These are phyloP conservation scores for Schizonepeta tenuifolia DNA, from an alignment of 257 asterid species.

Conservation along the genomic window DNA sequence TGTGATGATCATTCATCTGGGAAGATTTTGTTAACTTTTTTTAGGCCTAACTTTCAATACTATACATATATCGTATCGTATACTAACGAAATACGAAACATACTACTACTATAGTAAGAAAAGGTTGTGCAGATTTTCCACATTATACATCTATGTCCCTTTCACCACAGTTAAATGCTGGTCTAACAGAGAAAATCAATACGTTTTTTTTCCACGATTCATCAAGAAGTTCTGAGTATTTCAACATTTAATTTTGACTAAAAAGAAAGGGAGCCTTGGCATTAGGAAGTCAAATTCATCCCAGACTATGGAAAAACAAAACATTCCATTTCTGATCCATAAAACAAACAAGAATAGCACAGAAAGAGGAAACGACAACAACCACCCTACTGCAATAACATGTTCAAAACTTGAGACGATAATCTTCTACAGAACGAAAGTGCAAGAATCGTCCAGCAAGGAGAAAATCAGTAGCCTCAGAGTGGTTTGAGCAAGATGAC, in stretches of 20 bases:
- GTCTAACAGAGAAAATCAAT: not conserved
- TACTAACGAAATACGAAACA: not conserved
- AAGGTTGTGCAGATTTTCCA: not conserved
- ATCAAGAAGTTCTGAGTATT: not conserved
- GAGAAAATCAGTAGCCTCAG: not conserved
- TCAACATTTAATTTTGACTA: too few relatives aligned
- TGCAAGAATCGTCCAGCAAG: not conserved
- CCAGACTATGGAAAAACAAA: too few relatives aligned
- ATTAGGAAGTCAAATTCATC: too few relatives aligned
- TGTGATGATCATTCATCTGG: slow-evolving; percentile 42
- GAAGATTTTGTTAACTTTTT: slow-evolving; percentile 26
- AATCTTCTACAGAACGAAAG: too few relatives aligned
- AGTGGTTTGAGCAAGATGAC: not conserved
- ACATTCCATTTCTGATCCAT: too few relatives aligned
- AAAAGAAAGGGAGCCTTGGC: too few relatives aligned
- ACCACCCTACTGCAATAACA: too few relatives aligned
- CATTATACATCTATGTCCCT: not conserved
- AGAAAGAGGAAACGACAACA: not conserved
- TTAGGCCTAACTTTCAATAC: not conserved
- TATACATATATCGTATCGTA: not conserved
- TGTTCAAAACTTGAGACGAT: too few relatives aligned
- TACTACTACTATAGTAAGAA: not conserved
- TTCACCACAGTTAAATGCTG: not conserved
- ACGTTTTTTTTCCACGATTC: not conserved
- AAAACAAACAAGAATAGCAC: not conserved